phyloP scores from a whole-genome alignment of 2,329 filamentous ascomycete species.

The Harringtonia lauricola region DNA sequence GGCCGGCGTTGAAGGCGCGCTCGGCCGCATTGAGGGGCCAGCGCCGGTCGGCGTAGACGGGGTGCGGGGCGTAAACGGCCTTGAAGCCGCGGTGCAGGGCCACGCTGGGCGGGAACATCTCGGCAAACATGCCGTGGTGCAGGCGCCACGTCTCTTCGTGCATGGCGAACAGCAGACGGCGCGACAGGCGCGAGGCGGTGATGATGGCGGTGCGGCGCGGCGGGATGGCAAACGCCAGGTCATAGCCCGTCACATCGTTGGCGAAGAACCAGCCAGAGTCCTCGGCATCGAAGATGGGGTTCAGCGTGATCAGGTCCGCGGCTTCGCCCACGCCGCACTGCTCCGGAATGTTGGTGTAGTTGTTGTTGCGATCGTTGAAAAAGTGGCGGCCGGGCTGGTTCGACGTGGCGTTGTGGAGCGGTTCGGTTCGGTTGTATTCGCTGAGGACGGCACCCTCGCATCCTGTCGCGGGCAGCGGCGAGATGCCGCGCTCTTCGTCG shows the following conservation, averaged over 20 bases:
- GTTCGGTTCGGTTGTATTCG: conserved; percentile 7
- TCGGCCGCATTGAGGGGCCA: conserved; percentile 64
- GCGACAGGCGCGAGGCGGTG: conserved; percentile 57
- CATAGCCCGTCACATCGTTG: conserved; percentile 60
- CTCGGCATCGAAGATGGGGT: conserved; percentile 63
- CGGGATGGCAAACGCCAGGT: conserved; percentile 37
- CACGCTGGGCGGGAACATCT: conserved; percentile 66
- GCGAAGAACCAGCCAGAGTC: conserved; percentile 64
- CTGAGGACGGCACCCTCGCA: conserved; percentile 37
- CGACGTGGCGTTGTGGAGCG: conserved; percentile 2
- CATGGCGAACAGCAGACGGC: conserved; percentile 58
- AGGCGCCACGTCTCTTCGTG: conserved; percentile 60
- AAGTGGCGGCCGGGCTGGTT: conserved; percentile 4
- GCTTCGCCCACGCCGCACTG: conserved; percentile 60
- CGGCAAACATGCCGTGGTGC: conserved; percentile 63
- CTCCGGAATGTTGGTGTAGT: conserved; percentile 16
- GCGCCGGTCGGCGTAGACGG: conserved; percentile 65
- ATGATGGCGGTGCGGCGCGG: conserved; percentile 63
- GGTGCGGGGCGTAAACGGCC: conserved; percentile 70
- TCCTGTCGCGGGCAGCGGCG: conserved; percentile 37
- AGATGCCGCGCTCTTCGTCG: conserved; percentile 39
- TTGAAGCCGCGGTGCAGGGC: conserved; percentile 69
- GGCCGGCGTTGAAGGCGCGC: conserved; percentile 66
- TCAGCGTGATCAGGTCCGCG: conserved; percentile 67
- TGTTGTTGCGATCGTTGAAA: conserved; percentile 10